Evolutionary conservation across 2,329 filamentous ascomycete species (phyloP).

Genomic region (Scedosporium apiospermum): DNA sequence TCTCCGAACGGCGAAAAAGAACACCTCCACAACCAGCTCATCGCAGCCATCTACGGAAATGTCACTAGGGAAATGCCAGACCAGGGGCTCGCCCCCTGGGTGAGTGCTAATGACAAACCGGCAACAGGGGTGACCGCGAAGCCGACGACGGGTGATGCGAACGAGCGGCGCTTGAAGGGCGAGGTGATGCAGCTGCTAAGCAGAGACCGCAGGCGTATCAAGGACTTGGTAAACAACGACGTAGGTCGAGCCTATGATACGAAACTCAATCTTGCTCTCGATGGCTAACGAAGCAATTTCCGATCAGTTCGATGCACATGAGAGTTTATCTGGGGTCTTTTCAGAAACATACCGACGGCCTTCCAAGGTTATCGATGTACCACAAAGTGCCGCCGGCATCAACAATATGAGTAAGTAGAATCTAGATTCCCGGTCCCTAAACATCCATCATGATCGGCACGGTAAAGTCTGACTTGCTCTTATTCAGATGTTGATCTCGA

Average conservation of each 20-base stretch:
- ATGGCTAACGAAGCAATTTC: neutral
- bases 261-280: neutral
- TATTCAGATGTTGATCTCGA: slow-evolving; percentile 54
- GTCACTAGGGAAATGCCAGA: slow-evolving; percentile 61
- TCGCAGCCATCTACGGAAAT: slow-evolving; percentile 59
- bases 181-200: slow-evolving; percentile 64
- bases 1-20: slow-evolving; percentile 49
- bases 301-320: slow-evolving; percentile 42
- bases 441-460: no score
- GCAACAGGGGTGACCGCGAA: slow-evolving; percentile 46
- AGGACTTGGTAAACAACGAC: slow-evolving; percentile 53
- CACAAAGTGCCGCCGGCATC: slow-evolving; percentile 58
- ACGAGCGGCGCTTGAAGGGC: slow-evolving; percentile 55
- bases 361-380: slow-evolving; percentile 46
- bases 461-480: neutral
- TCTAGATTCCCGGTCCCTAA: neutral
- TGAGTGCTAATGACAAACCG: slow-evolving; percentile 62
- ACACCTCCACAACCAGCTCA: slow-evolving; percentile 59
- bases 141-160: slow-evolving; percentile 54
- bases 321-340: slow-evolving; percentile 43
- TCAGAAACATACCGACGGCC: slow-evolving; percentile 37
- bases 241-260: slow-evolving; percentile 29
- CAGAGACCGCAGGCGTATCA: slow-evolving; percentile 56
- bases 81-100: slow-evolving; percentile 58
- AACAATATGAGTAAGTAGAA: slow-evolving; percentile 65